Percentiles rank a stretch among this genome's conserved stretches.
Conservation (phyloP, 306 rosid species). For the Albizia julibrissin region DNA sequence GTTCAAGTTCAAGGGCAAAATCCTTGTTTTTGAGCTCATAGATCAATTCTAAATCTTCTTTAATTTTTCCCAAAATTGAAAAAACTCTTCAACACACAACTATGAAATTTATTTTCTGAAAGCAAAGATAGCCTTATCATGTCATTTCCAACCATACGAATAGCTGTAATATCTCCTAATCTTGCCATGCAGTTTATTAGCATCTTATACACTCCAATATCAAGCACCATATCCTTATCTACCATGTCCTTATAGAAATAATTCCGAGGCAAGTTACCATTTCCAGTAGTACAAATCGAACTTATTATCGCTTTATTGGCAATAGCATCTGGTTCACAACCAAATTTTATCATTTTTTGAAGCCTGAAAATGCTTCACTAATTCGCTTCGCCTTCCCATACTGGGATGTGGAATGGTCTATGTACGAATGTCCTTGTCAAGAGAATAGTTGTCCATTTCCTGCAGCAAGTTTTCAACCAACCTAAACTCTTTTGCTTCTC, state of each 20-base stretch:
- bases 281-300: slow-evolving; percentile 65
- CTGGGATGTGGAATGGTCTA: slow-evolving; percentile 73
- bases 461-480: slow-evolving; percentile 65
- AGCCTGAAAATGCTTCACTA: slow-evolving; percentile 61
- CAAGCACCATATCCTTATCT: slow-evolving; percentile 57
- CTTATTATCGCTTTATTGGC: slow-evolving; percentile 55
- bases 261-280: slow-evolving; percentile 77
- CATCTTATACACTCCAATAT: slow-evolving; percentile 50
- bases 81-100: slow-evolving; percentile 65
- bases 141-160: slow-evolving; percentile 63
- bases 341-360: slow-evolving; percentile 63
- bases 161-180: slow-evolving; percentile 61
- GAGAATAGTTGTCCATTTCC: slow-evolving; percentile 61
- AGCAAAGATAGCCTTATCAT: slow-evolving; percentile 58
- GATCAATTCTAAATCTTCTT: slow-evolving; percentile 77
- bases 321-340: slow-evolving; percentile 65
- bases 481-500: slow-evolving; percentile 71
- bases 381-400: slow-evolving; percentile 72
- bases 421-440: slow-evolving; percentile 64
- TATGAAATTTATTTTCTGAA: slow-evolving; percentile 48
- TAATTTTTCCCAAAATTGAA: slow-evolving; percentile 69
- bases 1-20: slow-evolving; percentile 51
- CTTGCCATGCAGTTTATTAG: slow-evolving; percentile 63
- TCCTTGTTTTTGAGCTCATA: slow-evolving; percentile 71
- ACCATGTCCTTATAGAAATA: slow-evolving; percentile 81